Conservation (phyloP, 352 stramenopile genomes). For the Aphanomyces cochlioides region DNA sequence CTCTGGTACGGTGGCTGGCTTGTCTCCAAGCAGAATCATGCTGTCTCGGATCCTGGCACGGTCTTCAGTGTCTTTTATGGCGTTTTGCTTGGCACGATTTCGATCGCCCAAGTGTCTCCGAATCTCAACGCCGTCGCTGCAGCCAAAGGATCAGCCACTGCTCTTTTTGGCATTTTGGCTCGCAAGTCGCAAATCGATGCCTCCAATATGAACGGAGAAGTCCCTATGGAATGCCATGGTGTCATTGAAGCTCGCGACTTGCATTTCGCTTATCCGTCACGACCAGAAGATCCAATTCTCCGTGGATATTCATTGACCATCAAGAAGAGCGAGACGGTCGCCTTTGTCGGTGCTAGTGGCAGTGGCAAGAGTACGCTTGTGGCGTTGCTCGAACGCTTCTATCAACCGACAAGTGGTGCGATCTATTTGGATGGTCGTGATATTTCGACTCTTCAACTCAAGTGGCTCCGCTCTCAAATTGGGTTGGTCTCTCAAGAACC, state of each 20-base stretch:
- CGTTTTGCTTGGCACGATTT: slow-evolving; percentile 41
- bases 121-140: slow-evolving; percentile 43
- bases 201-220: slow-evolving; percentile 37
- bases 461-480: slow-evolving; percentile 57
- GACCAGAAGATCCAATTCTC: slow-evolving; percentile 35
- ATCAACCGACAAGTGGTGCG: slow-evolving; percentile 65
- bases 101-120: slow-evolving; percentile 45
- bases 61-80: slow-evolving; percentile 52
- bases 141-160: slow-evolving; percentile 36
- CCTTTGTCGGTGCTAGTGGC: slow-evolving; percentile 42
- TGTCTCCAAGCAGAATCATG: slow-evolving; percentile 33
- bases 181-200: slow-evolving; percentile 48
- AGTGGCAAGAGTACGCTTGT: slow-evolving; percentile 67
- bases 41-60: slow-evolving; percentile 30
- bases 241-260: slow-evolving; percentile 55
- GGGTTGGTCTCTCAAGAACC: slow-evolving; percentile 81
- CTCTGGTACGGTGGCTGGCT: slow-evolving; percentile 56
- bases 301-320: slow-evolving; percentile 34
- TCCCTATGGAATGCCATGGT: slow-evolving; percentile 40
- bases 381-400: slow-evolving; percentile 84
- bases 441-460: slow-evolving; percentile 74
- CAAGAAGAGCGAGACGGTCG: slow-evolving; percentile 40
- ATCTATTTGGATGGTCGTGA: slow-evolving; percentile 80
- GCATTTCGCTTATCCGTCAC: slow-evolving; percentile 72
- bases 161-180: slow-evolving; percentile 49